Conservation (phyloP, 2,329 filamentous ascomycete genomes). For the Pleurostoma richardsiae region DNA sequence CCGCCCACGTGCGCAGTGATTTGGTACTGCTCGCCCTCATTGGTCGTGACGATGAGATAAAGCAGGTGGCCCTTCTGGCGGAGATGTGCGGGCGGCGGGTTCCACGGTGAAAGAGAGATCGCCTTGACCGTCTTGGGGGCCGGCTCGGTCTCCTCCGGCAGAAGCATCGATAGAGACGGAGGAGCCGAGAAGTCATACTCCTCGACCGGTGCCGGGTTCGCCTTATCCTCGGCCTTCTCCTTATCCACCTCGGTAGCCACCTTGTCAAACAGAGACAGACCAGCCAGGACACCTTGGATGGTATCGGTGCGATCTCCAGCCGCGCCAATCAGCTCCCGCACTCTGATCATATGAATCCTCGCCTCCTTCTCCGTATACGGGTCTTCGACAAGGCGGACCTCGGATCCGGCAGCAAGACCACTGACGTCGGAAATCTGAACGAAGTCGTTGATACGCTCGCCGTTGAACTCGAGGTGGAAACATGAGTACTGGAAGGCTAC, state of each 20-base stretch:
- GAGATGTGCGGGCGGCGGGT: constrained; percentile 87
- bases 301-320: constrained; percentile 84
- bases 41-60: constrained; percentile 84
- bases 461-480: constrained; percentile 93
- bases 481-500: constrained; percentile 95
- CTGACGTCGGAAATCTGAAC: constrained; percentile 86
- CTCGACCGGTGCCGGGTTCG: constrained; percentile 44
- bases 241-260: constrained; percentile 47
- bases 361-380: constrained; percentile 99
- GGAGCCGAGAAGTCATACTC: constrained; percentile 74
- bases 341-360: constrained; percentile 85
- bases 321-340: constrained; percentile 89
- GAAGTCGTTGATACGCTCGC: constrained; percentile 90
- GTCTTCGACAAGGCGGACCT: constrained; percentile 81
- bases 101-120: constrained; percentile 88
- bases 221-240: constrained; percentile 35
- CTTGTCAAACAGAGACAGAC: constrained; percentile 80
- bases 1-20: constrained; percentile 91
- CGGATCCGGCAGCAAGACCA: constrained; percentile 70
- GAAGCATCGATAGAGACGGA: constrained; percentile 63
- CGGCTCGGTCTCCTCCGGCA: constrained; percentile 61
- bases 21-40: constrained; percentile 91
- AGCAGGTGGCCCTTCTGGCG: constrained; percentile 89
- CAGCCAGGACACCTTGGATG: constrained; percentile 79
- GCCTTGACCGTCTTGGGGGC: constrained; percentile 88